Evolutionary conservation across 164 flowering plant species (phyloP), one percentile per base, ranked within the genome.

Genomic region (Kalanchoe fedtschenkoi): DNA sequence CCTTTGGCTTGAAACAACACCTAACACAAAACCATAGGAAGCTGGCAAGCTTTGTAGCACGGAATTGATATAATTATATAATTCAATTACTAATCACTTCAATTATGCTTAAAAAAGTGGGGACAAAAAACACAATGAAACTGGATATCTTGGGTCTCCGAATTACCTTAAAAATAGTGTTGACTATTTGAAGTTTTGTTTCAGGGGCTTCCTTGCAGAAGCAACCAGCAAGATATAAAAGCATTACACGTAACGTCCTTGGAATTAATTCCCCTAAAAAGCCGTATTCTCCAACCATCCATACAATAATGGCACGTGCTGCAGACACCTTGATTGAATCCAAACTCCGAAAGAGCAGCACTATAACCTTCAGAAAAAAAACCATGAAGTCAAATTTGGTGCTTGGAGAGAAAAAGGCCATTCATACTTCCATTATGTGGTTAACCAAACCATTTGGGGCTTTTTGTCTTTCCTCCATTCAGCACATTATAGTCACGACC

Each of bases 241-340:
- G 79, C 62, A 95, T 70, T 6, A 81, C 68, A 62, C 71, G 65
- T 70, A 87, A 65, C 72, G 83, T 80, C 76, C 66, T 80, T 30
- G 89, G 82, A 55, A 88, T 80, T 44, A 75, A 77, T 34, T 68
- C 68, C 28, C 99, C 97, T 37, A 83, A 60, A 58, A 79, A 73
- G 65, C 78, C 71, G 62, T 91, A 95, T 73, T 90, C 96, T 53
- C 99, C 97, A 66, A 88, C 67, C 75, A 95, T 83, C 96, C 97
- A 90, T 62, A 91, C 72, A 70, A 95, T 77, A 70, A 81, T 74
- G 63, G 96, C 92, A 58, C 99, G 95, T 29, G 93, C 97, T 55
- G 85, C 82, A 62, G 99, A 81, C 21, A 86, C 87, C 70, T 74
- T 82, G 68, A 89, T 83, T 22, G 82, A 74, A 74, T 91, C 97